These are phyloP conservation scores for Salix udensis DNA, from an alignment of 345 rosid species.

Conservation along the genomic window DNA sequence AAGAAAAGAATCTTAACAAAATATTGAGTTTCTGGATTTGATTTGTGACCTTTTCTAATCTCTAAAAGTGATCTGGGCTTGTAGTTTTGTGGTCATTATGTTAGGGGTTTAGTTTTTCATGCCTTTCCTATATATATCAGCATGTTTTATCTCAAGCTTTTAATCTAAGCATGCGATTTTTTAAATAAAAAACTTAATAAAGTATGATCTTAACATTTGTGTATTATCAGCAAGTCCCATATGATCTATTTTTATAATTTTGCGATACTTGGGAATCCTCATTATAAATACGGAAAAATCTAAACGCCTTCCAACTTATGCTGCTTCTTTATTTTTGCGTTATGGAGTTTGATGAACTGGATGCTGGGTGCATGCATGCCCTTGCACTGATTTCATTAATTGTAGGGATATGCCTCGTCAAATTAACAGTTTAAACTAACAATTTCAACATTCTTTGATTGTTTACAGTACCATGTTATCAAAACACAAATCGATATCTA, in stretches of 20 bases:
- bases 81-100: not conserved
- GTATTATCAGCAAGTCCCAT: no score
- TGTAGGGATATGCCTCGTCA: not conserved
- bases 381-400: not conserved
- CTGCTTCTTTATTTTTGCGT: not conserved
- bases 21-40: not conserved
- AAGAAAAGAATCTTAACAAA: not conserved
- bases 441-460: not conserved
- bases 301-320: not conserved
- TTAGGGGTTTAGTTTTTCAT: no score
- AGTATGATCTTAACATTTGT: no score
- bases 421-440: not conserved
- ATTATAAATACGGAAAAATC: not conserved
- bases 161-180: no score
- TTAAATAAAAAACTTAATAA: no score
- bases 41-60: not conserved
- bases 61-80: not conserved
- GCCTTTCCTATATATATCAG: no score
- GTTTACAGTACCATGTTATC: constrained; percentile 41
- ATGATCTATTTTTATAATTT: not conserved
- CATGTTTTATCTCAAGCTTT: no score
- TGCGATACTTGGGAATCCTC: not conserved
- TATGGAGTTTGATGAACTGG: not conserved
- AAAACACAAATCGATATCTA: constrained; percentile 42
- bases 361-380: not conserved